These are phyloP conservation scores for Mediolabrus comicus DNA, from an alignment of 108 stramenopile species.

Conservation along the genomic window DNA sequence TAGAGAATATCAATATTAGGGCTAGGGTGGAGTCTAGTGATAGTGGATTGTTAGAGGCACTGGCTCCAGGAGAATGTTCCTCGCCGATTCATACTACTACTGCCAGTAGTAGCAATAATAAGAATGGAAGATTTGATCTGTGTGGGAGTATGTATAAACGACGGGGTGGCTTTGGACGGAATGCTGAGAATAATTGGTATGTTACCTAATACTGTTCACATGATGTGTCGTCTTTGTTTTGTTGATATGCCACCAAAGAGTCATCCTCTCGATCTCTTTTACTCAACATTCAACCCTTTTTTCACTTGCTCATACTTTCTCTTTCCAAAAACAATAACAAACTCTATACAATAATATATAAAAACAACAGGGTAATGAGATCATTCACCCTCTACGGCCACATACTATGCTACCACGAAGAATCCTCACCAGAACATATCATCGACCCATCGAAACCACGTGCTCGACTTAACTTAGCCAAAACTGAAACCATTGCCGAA, in stretches of 20 bases:
- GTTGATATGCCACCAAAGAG: too few relatives aligned
- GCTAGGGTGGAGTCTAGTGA: too few relatives aligned
- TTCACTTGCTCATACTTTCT: not conserved
- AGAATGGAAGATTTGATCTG: conserved; percentile 30
- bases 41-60: not conserved
- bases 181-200: conserved; percentile 53
- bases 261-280: too few relatives aligned
- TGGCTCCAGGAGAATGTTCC: not conserved
- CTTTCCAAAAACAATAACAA: not conserved
- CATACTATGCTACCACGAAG: conserved; percentile 56
- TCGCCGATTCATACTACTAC: too few relatives aligned
- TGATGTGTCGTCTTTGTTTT: not conserved
- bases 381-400: conserved; percentile 49
- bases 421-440: conserved; percentile 26
- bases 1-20: too few relatives aligned
- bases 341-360: not conserved
- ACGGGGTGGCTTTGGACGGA: conserved; percentile 55
- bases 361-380: conserved; percentile 28
- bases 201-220: too few relatives aligned
- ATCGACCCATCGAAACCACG: conserved; percentile 41
- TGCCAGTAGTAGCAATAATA: not conserved
- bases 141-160: conserved; percentile 55
- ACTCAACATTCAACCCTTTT: too few relatives aligned
- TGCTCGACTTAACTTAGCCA: conserved; percentile 37
- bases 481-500: conserved; percentile 51